These are phyloP conservation scores for Sisymbrium irio DNA, from an alignment of 345 rosid genomes.

Conservation along the genomic window DNA sequence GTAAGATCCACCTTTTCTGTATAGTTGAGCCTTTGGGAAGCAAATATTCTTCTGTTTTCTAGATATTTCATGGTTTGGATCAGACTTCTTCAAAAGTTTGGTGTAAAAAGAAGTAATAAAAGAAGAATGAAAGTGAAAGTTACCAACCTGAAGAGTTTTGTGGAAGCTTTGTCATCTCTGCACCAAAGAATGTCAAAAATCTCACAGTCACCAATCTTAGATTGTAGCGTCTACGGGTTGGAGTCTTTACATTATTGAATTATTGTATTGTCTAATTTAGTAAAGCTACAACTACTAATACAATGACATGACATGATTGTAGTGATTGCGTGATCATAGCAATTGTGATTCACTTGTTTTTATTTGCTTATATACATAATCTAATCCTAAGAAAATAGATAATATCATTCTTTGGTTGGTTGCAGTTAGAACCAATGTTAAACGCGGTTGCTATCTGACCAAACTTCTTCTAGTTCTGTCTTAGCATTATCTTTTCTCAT, in stretches of 20 bases:
- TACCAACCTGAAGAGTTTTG: slow-evolving; percentile 20
- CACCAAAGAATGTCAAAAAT: slow-evolving; percentile 4
- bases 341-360: too few species aligned
- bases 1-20: slow-evolving; percentile 1
- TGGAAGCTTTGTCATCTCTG: slow-evolving; percentile 26
- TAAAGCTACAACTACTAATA: too few species aligned
- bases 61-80: neutral
- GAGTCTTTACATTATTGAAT: neutral
- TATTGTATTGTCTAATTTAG: too few species aligned
- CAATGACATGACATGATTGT: too few species aligned
- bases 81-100: neutral
- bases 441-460: neutral
- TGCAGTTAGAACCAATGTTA: neutral
- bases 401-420: neutral
- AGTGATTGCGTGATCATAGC: too few species aligned
- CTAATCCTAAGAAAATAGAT: neutral
- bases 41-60: neutral
- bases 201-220: neutral
- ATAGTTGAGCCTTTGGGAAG: slow-evolving; percentile 9
- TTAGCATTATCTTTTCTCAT: slow-evolving; percentile 2
- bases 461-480: slow-evolving; percentile 20
- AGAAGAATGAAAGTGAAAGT: slow-evolving; percentile 28
- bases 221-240: neutral
- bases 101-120: neutral
- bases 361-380: neutral